A percentile compares a stretch with the other conserved stretches of the same genome.
Evolutionary conservation across 768 basidiomycete species (phyloP).

Genomic region (Lenzites betulinus): DNA sequence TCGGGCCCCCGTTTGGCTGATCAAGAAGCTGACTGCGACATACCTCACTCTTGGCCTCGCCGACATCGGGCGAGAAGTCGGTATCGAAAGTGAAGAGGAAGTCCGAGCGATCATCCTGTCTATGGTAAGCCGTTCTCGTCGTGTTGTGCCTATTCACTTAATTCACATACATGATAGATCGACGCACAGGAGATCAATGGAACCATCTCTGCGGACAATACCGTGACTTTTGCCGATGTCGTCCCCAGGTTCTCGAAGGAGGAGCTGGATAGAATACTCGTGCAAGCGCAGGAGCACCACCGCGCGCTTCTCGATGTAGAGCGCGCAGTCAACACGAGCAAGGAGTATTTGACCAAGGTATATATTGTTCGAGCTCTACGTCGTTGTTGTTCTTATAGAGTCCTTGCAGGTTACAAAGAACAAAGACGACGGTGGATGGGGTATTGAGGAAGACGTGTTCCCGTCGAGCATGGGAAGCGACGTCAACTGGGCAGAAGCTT

Average conservation of each 20-base stretch:
- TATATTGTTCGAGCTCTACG: constrained; percentile 9
- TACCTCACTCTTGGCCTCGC: constrained; percentile 76
- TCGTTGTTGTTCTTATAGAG: background rate
- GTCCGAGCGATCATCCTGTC: constrained; percentile 62
- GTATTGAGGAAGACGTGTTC: constrained; percentile 29
- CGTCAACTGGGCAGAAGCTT: constrained; percentile 21
- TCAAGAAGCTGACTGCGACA: constrained; percentile 79
- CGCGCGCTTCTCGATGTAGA: constrained; percentile 52
- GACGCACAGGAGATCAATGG: constrained; percentile 71
- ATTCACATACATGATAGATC: constrained; percentile 49
- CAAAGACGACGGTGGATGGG: constrained; percentile 32
- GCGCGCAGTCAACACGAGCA: constrained; percentile 59
- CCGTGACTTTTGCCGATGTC: constrained; percentile 70
- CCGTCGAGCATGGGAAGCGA: constrained; percentile 4
- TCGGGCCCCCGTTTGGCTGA: constrained; percentile 73
- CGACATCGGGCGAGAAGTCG: constrained; percentile 64
- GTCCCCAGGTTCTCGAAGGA: constrained; percentile 57
- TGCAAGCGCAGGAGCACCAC: constrained; percentile 57
- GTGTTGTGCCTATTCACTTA: background rate
- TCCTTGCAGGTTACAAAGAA: constrained; percentile 27
- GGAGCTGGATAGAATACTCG: constrained; percentile 62
- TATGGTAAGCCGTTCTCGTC: constrained; percentile 54
- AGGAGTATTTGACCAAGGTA: constrained; percentile 76
- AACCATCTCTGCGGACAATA: constrained; percentile 63
- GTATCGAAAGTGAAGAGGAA: constrained; percentile 53